phyloP scores from a whole-genome alignment of 805 yeast species.

The Candida bentonensis region DNA sequence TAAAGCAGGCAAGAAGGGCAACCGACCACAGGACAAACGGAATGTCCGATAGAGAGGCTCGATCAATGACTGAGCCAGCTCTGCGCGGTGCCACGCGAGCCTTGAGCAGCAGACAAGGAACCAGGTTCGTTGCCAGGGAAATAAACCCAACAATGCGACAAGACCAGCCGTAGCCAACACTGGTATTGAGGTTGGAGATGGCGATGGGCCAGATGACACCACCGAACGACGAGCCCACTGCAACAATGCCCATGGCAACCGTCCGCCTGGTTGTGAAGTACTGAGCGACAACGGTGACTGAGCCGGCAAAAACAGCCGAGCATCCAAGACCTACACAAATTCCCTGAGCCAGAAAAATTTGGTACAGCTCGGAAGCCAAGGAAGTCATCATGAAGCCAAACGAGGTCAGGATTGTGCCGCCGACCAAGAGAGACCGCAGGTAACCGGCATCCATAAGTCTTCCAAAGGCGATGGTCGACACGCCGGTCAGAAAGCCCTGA shows the following conservation, averaged over 20 bases:
- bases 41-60: slow-evolving; percentile 16
- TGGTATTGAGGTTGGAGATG: slow-evolving; percentile 27
- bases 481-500: slow-evolving; percentile 17
- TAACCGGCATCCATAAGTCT: slow-evolving; percentile 19
- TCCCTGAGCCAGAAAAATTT: slow-evolving; percentile 39
- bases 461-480: slow-evolving; percentile 17
- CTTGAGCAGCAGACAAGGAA: background rate
- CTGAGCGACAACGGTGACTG: slow-evolving; percentile 30
- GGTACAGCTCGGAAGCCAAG: slow-evolving; percentile 28
- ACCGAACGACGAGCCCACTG: slow-evolving; percentile 38
- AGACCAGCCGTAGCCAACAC: slow-evolving; percentile 38
- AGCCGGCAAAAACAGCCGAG: slow-evolving; percentile 29
- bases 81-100: slow-evolving; percentile 19
- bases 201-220: slow-evolving; percentile 35
- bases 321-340: slow-evolving; percentile 33
- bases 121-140: slow-evolving; percentile 8
- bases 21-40: slow-evolving; percentile 13
- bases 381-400: slow-evolving; percentile 21
- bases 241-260: slow-evolving; percentile 30
- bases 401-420: slow-evolving; percentile 15
- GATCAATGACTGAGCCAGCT: slow-evolving; percentile 14
- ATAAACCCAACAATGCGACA: slow-evolving; percentile 31
- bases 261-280: slow-evolving; percentile 32
- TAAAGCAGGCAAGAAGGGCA: slow-evolving; percentile 16
- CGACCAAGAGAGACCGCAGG: slow-evolving; percentile 8